Percentiles rank a stretch among this genome's conserved stretches.
Conservation (phyloP, 257 asterid species). For the Ajuga chamaepitys region DNA sequence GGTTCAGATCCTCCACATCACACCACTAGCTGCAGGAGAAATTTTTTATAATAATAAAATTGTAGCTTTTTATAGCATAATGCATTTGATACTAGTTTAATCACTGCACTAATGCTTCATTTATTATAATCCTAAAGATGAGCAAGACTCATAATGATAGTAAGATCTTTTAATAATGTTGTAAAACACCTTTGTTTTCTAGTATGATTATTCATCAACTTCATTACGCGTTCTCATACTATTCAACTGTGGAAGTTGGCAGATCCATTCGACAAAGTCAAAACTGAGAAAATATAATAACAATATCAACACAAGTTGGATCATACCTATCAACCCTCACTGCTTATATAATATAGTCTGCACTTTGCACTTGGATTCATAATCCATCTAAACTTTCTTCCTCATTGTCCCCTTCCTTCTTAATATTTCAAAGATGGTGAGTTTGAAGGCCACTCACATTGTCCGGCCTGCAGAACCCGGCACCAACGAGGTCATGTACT, state of each 20-base stretch:
- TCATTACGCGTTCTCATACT: neutral
- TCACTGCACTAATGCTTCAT: no score
- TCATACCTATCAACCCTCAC: neutral
- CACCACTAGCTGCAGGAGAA: no score
- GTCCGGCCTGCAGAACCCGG: slow-evolving; percentile 55
- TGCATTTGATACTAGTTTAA: no score
- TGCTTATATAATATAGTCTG: neutral
- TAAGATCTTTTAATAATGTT: no score
- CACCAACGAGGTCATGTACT: slow-evolving; percentile 31
- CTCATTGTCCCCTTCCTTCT: no score
- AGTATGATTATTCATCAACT: no score
- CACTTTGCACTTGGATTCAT: neutral
- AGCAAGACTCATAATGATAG: no score
- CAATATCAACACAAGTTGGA: neutral
- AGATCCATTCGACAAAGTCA: neutral
- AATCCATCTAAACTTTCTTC: neutral
- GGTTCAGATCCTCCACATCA: no score
- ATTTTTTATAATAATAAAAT: no score
- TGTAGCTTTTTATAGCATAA: no score
- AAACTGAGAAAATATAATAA: neutral
- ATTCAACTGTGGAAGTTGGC: slow-evolving; percentile 10
- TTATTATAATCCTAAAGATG: no score
- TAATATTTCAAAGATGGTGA: slow-evolving; percentile 4
- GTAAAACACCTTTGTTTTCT: no score
- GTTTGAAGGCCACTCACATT: slow-evolving; percentile 31